Evolutionary conservation across 495 filamentous ascomycete species (phyloP).

Genomic region (Bryoglossum gracile): DNA sequence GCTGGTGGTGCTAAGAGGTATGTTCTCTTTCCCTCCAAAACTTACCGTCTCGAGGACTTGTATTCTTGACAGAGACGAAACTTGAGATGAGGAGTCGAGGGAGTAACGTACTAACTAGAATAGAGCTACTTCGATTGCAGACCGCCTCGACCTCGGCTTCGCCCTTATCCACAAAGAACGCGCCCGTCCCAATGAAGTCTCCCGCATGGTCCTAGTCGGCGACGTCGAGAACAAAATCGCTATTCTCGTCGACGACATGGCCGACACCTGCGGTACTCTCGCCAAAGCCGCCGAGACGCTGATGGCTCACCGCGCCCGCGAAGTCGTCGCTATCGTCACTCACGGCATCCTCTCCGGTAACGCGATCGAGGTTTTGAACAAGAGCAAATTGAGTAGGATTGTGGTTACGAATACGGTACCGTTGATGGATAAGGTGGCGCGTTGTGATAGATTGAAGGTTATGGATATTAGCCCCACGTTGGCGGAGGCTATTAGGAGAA

Average conservation of each 20-base stretch:
- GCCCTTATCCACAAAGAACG: slow-evolving; percentile 99
- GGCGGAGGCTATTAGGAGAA: slow-evolving; percentile 69
- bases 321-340: slow-evolving; percentile 91
- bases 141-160: slow-evolving; percentile 88
- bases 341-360: slow-evolving; percentile 91
- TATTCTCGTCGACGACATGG: slow-evolving; percentile 67
- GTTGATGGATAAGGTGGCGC: slow-evolving; percentile 70
- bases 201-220: slow-evolving; percentile 89
- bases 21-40: slow-evolving; percentile 25
- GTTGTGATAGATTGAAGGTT: slow-evolving; percentile 71
- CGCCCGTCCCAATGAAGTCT: slow-evolving; percentile 89
- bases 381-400: slow-evolving; percentile 65
- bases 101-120: background rate
- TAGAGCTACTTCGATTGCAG: slow-evolving; percentile 91
- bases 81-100: too few species aligned
- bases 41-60: too few species aligned
- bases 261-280: slow-evolving; percentile 92
- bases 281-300: slow-evolving; percentile 89
- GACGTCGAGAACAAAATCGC: slow-evolving; percentile 55
- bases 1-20: slow-evolving; percentile 95
- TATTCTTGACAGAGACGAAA: too few species aligned
- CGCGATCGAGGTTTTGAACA: slow-evolving; percentile 85
- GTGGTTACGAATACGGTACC: slow-evolving; percentile 99
- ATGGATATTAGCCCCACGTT: slow-evolving; percentile 89
- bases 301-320: slow-evolving; percentile 78